phyloP scores from a whole-genome alignment of 768 basidiomycete genomes.

The Boletus barrowsii region DNA sequence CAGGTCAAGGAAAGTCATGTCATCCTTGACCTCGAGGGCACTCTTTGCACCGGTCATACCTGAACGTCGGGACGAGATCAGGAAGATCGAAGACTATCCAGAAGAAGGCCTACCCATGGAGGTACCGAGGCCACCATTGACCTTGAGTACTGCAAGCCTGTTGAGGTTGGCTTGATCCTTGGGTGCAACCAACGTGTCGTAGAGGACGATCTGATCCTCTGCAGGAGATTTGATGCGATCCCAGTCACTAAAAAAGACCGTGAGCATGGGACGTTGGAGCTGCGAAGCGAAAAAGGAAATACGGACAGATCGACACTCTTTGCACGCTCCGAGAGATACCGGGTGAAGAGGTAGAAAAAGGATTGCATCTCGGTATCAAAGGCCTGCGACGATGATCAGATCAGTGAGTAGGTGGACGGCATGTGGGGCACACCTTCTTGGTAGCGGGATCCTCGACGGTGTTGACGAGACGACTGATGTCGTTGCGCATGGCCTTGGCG shows the following conservation, averaged over 20 bases:
- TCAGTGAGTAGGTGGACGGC: constrained; percentile 12
- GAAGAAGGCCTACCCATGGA: constrained; percentile 46
- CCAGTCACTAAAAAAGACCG: constrained; percentile 28
- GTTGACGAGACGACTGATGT: constrained; percentile 89
- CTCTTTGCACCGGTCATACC: constrained; percentile 64
- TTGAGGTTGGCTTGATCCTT: constrained; percentile 49
- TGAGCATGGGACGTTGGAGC: constrained; percentile 2
- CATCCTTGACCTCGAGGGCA: constrained; percentile 73
- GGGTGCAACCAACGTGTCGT: constrained; percentile 47
- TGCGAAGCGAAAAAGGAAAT: constrained; percentile 13
- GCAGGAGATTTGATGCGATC: constrained; percentile 59
- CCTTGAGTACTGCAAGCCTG: constrained; percentile 75
- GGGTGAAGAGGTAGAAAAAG: constrained; percentile 80
- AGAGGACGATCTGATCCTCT: constrained; percentile 60
- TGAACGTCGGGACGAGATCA: constrained; percentile 12
- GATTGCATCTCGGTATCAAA: constrained; percentile 83
- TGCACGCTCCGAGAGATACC: constrained; percentile 70
- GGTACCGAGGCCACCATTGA: constrained; percentile 73
- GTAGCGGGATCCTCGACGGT: constrained; percentile 76
- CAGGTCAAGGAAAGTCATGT: constrained; percentile 67
- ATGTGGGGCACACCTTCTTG: constrained; percentile 61
- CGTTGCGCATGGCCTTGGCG: constrained; percentile 97
- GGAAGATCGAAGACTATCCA: not conserved
- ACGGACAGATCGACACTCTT: constrained; percentile 68
- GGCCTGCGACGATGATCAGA: constrained; percentile 38